Percentiles rank a stretch among this genome's conserved stretches.
These are phyloP conservation scores for Dryas integrifolia DNA, from an alignment of 331 rosid genomes.

Conservation along the genomic window DNA sequence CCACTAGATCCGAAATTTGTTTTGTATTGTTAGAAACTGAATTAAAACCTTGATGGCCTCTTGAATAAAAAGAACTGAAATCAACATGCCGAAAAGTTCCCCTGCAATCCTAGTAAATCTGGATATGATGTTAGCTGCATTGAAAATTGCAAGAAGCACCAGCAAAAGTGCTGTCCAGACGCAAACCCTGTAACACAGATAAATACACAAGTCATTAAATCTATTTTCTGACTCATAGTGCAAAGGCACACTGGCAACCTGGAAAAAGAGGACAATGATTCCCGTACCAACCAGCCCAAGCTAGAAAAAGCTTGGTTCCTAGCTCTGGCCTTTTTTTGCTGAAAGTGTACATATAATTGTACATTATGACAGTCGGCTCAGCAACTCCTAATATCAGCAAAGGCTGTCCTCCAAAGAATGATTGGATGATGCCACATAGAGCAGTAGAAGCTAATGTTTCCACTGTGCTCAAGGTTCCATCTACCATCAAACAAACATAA, in stretches of 20 bases:
- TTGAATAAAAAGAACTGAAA: slow-evolving; percentile 82
- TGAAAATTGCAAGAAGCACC: slow-evolving; percentile 70
- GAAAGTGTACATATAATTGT: slow-evolving; percentile 61
- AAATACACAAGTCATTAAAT: not conserved
- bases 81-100: slow-evolving; percentile 86
- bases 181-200: slow-evolving; percentile 65
- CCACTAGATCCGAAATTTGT: slow-evolving; percentile 14
- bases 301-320: slow-evolving; percentile 57
- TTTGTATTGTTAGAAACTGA: slow-evolving; percentile 4
- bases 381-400: slow-evolving; percentile 93
- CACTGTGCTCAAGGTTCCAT: slow-evolving; percentile 80
- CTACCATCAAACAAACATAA: slow-evolving; percentile 33
- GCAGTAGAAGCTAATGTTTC: slow-evolving; percentile 91
- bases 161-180: slow-evolving; percentile 68
- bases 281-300: slow-evolving; percentile 79
- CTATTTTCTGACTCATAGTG: not conserved
- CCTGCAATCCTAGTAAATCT: slow-evolving; percentile 86
- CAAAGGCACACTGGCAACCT: not conserved
- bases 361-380: slow-evolving; percentile 96
- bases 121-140: slow-evolving; percentile 59
- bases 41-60: slow-evolving; percentile 69
- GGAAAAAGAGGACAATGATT: slow-evolving; percentile 8
- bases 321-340: slow-evolving; percentile 53
- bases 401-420: slow-evolving; percentile 93
- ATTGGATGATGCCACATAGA: slow-evolving; percentile 76